Conservation (phyloP, 176 grass and related monocot genomes). For the Sorghum bicolor region DNA sequence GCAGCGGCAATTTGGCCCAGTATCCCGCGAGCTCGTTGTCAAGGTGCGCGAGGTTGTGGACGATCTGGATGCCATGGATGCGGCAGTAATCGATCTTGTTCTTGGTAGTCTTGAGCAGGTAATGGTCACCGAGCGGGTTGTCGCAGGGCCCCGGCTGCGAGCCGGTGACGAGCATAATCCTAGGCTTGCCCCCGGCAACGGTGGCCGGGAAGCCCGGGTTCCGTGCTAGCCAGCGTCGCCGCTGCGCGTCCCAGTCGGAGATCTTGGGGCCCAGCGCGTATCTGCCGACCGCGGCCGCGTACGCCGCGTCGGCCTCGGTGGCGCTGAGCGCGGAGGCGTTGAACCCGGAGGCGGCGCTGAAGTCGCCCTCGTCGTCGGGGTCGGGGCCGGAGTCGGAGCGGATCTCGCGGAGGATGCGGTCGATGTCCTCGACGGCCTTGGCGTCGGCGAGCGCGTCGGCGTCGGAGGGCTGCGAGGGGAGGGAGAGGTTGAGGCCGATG, state of each 20-base stretch:
- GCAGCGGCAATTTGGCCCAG: slow-evolving; percentile 90
- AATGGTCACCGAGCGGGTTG: slow-evolving; percentile 83
- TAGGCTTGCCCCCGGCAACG: slow-evolving; percentile 49
- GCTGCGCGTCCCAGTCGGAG: slow-evolving; percentile 67
- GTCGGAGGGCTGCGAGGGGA: slow-evolving; percentile 42
- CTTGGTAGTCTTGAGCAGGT: slow-evolving; percentile 84
- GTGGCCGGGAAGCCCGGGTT: slow-evolving; percentile 62
- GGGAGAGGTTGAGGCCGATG: slow-evolving; percentile 64
- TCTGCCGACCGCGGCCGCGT: slow-evolving; percentile 15
- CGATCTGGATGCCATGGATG: slow-evolving; percentile 83
- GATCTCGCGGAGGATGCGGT: slow-evolving; percentile 89
- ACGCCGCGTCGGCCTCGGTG: slow-evolving; percentile 7
- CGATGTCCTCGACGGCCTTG: slow-evolving; percentile 84
- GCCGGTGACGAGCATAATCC: slow-evolving; percentile 79
- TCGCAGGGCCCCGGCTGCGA: slow-evolving; percentile 88
- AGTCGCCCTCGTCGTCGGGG: slow-evolving; percentile 13
- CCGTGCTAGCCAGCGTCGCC: slow-evolving; percentile 56
- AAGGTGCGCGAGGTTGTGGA: slow-evolving; percentile 89
- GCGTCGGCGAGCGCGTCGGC: slow-evolving; percentile 47
- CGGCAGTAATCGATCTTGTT: slow-evolving; percentile 98
- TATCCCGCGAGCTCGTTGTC: slow-evolving; percentile 84
- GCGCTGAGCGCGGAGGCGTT: slow-evolving; percentile 42
- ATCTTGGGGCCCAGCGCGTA: slow-evolving; percentile 79
- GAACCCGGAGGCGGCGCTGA: background rate
- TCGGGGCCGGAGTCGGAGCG: slow-evolving; percentile 72